A percentile compares a stretch with the other conserved stretches of the same genome.
These are phyloP conservation scores for Collybia nuda DNA, from an alignment of 768 basidiomycete genomes.

Conservation along the genomic window DNA sequence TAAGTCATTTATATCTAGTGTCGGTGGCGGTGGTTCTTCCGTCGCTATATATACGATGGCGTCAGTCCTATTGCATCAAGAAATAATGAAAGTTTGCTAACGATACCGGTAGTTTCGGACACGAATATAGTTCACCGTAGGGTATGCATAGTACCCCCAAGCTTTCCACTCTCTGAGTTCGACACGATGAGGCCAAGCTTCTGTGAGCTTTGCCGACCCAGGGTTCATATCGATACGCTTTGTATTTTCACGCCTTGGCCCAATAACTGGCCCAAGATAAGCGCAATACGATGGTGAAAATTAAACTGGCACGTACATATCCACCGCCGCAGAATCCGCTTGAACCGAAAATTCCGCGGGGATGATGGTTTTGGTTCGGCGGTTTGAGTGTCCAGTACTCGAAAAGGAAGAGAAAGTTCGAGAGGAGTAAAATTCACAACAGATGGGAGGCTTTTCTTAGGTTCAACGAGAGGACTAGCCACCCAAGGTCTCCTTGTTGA, in stretches of 20 bases:
- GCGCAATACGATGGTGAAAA: background rate
- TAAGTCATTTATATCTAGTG: conserved; percentile 18
- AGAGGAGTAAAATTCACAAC: conserved; percentile 14
- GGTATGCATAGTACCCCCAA: conserved; percentile 55
- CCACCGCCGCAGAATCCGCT: background rate
- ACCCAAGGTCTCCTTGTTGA: conserved; percentile 25
- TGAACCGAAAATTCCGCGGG: background rate
- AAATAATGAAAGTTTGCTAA: too few relatives aligned
- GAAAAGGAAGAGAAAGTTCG: too few relatives aligned
- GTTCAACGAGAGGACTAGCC: conserved; percentile 17
- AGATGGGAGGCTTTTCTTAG: conserved; percentile 19
- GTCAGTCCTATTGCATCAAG: conserved; percentile 6
- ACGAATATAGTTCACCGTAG: conserved; percentile 34
- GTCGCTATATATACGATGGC: background rate
- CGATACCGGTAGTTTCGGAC: conserved; percentile 41
- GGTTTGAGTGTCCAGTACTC: too few relatives aligned
- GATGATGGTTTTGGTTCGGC: too few relatives aligned
- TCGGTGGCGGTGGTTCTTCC: conserved; percentile 13
- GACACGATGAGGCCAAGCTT: too few relatives aligned
- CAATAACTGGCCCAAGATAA: background rate
- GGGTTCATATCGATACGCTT: background rate
- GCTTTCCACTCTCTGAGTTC: conserved; percentile 45
- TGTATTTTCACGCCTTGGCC: background rate
- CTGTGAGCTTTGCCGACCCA: background rate
- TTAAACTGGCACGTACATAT: background rate